These are phyloP conservation scores for Achlya hypogyna DNA, from an alignment of 352 stramenopile genomes.

Conservation along the genomic window DNA sequence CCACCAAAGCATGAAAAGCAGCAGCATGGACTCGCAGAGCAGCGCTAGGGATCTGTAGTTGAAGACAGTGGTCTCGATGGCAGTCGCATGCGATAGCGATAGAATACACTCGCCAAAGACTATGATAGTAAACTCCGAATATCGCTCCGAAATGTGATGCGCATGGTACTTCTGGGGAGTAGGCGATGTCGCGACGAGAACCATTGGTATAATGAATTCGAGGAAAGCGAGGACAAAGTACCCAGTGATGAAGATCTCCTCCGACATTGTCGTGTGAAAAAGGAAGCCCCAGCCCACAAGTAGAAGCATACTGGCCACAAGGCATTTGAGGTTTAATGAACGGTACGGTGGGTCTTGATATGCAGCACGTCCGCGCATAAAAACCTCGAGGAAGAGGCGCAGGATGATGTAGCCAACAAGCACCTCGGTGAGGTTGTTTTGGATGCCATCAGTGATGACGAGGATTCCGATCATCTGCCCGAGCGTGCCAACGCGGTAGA, in stretches of 20 bases:
- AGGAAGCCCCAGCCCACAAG: background rate
- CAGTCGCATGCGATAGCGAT: slow-evolving; percentile 12
- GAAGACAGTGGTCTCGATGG: background rate
- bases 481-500: slow-evolving; percentile 5
- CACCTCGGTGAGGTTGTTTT: background rate
- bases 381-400: background rate
- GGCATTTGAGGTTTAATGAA: background rate
- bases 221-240: background rate
- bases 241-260: background rate
- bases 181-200: background rate
- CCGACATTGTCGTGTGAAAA: background rate
- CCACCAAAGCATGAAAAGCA: slow-evolving; percentile 19
- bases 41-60: background rate
- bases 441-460: slow-evolving; percentile 11
- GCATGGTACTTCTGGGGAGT: background rate
- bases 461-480: slow-evolving; percentile 19
- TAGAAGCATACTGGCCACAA: background rate
- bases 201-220: background rate
- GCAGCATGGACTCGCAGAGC: background rate
- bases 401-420: slow-evolving; percentile 15
- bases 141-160: slow-evolving; percentile 18
- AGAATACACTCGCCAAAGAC: slow-evolving; percentile 15
- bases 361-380: slow-evolving; percentile 6
- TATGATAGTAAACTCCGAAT: slow-evolving; percentile 18
- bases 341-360: slow-evolving; percentile 1